Evolutionary conservation across 306 rosid species (phyloP), one percentile per base, ranked within the genome.

Genomic region (Canavalia gladiata): DNA sequence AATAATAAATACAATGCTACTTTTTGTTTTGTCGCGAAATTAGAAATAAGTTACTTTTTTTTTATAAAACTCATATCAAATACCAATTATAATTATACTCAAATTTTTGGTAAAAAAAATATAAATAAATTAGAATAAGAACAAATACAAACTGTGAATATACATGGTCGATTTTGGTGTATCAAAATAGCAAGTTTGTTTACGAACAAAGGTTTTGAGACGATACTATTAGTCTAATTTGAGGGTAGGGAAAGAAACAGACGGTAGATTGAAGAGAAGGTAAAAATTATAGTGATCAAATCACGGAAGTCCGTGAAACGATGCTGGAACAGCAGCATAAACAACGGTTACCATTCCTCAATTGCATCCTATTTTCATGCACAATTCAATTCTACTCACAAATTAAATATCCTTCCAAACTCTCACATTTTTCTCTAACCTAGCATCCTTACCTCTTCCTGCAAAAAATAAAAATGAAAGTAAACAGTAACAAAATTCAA

Each of bases 291-390:
- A 8, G 60, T 25, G 30, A 18, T 13, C 68, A 46, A 29, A 18
- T 13, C 68, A 46, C 84, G 33, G 3, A 62, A 60, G 59, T 33
- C 70, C 81, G 12, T 3, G 64, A 72, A 65, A 81, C 35, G 65
- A 51, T 52, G 72, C 80, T 49, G 18, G 50, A 76, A 76, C 71
- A 76, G 1, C 43, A 66, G 1, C 39, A 43, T 3, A 72, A 59
- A 66, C 37, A 56, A 74, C 11, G 79, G 84, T 33, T 33, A 43
- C 2, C 33, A 54, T 31, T 52, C 58, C 59, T 73, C 29, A n/a
- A 30, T 9, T 7, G 2, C 59, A 35, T 35, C 72, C 85, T 82
- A 75, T 56, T 45, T 75, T 74, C 13, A 54, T 18, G 60, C 62
- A 31, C 37, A 65, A 74, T 35, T 12, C 69, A 10, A 33, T 77